These are phyloP conservation scores for Ascocoryne sarcoides DNA, from an alignment of 2,329 filamentous ascomycete genomes.

Conservation along the genomic window DNA sequence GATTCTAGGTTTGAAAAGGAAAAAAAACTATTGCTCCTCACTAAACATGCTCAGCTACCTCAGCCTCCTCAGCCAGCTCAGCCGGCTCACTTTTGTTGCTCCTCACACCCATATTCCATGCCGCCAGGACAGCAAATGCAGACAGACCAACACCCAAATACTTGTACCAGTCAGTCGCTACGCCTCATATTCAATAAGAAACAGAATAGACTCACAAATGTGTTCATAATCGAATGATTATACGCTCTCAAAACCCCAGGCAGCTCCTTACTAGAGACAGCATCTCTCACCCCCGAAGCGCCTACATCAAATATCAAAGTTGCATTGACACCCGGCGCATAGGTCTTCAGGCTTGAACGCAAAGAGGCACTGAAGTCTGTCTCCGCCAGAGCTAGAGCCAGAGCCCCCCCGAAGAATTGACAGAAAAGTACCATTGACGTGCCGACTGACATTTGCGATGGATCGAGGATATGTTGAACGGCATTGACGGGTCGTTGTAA, in stretches of 20 bases:
- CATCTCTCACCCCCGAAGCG: conserved; percentile 31
- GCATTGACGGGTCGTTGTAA: conserved; percentile 28
- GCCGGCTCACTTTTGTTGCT: too few relatives aligned
- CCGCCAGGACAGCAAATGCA: too few relatives aligned
- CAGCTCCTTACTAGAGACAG: conserved; percentile 29
- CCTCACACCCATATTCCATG: too few relatives aligned
- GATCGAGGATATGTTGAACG: conserved; percentile 26
- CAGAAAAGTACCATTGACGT: conserved; percentile 30
- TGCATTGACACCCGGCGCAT: conserved; percentile 28
- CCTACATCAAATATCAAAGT: conserved; percentile 32
- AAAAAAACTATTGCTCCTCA: too few relatives aligned
- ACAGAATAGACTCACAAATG: conserved; percentile 9
- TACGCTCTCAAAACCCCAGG: conserved; percentile 34
- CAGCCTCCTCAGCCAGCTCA: too few relatives aligned
- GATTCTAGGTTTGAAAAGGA: too few relatives aligned
- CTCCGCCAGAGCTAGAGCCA: conserved; percentile 26
- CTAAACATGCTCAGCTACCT: too few relatives aligned
- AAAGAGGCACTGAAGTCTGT: conserved; percentile 24
- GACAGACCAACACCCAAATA: too few relatives aligned
- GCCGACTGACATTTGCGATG: conserved; percentile 26
- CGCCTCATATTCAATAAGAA: too few relatives aligned
- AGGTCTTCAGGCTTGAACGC: conserved; percentile 24
- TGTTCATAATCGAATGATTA: conserved; percentile 24
- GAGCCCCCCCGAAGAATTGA: conserved; percentile 26
- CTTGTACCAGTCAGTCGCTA: too few relatives aligned